phyloP scores from a whole-genome alignment of 371 early-diverging fungal species.

The Rhizopus sp. region DNA sequence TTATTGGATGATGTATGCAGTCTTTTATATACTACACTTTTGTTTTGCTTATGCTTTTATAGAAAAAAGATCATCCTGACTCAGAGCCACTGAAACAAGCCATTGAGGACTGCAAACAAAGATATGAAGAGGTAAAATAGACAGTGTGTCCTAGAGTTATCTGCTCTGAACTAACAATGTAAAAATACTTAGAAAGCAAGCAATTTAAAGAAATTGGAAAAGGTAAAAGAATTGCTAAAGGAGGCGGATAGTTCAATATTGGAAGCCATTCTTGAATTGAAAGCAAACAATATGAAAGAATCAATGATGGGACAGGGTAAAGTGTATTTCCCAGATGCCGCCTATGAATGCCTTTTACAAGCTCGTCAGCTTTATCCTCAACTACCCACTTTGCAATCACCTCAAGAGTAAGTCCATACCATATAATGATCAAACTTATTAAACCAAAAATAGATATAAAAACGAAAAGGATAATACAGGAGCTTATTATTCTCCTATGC shows the following conservation, averaged over 20 bases:
- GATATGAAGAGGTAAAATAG: slow-evolving; percentile 13
- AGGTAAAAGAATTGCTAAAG: slow-evolving; percentile 35
- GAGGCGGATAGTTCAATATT: slow-evolving; percentile 35
- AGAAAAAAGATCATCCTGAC: slow-evolving; percentile 7
- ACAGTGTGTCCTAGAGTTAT: background rate
- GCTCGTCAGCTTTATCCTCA: slow-evolving; percentile 42
- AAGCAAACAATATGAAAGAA: slow-evolving; percentile 25
- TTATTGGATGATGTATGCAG: slow-evolving; percentile 37
- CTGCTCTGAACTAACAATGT: no score
- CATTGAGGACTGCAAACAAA: slow-evolving; percentile 11
- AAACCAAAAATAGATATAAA: slow-evolving; percentile 2
- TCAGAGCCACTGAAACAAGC: slow-evolving; percentile 4
- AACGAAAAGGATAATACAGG: slow-evolving; percentile 45
- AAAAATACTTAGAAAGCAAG: slow-evolving; percentile 11
- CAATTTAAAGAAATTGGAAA: slow-evolving; percentile 24
- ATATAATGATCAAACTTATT: background rate
- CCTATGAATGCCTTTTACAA: slow-evolving; percentile 38
- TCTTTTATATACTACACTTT: no score
- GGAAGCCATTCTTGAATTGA: slow-evolving; percentile 48
- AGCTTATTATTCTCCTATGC: slow-evolving; percentile 52
- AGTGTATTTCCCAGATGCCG: slow-evolving; percentile 46
- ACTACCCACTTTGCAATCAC: slow-evolving; percentile 40
- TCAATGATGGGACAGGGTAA: slow-evolving; percentile 29
- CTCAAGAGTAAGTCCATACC: slow-evolving; percentile 28
- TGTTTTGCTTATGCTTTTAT: background rate